phyloP scores from a whole-genome alignment of 2,329 filamentous ascomycete species.

The Emericellopsis cladophorae region DNA sequence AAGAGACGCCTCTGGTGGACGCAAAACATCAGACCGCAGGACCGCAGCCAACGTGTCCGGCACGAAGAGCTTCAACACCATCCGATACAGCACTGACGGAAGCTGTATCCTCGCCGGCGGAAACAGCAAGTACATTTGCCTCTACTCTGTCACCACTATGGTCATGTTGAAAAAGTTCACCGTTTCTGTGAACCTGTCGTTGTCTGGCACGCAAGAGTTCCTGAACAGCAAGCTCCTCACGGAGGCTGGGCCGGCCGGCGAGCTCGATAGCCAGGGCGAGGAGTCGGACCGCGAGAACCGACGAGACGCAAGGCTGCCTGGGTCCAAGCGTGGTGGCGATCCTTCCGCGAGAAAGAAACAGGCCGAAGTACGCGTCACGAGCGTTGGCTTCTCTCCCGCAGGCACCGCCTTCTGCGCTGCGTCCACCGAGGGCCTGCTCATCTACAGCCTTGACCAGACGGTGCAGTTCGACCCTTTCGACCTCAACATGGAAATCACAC shows the following conservation, averaged over 20 bases:
- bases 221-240: conserved; percentile 86
- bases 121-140: conserved; percentile 96
- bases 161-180: conserved; percentile 91
- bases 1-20: conserved; percentile 84
- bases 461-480: conserved; percentile 93
- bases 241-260: conserved; percentile 71
- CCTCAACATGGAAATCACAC: conserved; percentile 86
- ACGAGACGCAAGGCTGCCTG: conserved; percentile 67
- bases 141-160: conserved; percentile 90
- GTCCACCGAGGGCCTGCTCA: conserved; percentile 83
- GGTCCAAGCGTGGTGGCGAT: conserved; percentile 73
- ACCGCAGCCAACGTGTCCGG: conserved; percentile 84
- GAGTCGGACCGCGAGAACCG: conserved; percentile 81
- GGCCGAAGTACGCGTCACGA: conserved; percentile 74
- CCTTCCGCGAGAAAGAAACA: conserved; percentile 63
- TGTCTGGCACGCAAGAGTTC: conserved; percentile 94
- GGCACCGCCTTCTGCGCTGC: conserved; percentile 88
- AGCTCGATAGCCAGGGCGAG: conserved; percentile 83
- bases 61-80: conserved; percentile 80
- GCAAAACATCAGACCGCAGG: conserved; percentile 74
- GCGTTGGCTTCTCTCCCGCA: conserved; percentile 78
- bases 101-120: conserved; percentile 81
- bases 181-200: conserved; percentile 86
- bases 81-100: conserved; percentile 86
- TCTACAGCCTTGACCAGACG: conserved; percentile 80